These are phyloP conservation scores for Aspergillus coremiiformis DNA, from an alignment of 495 filamentous ascomycete species.

Conservation along the genomic window DNA sequence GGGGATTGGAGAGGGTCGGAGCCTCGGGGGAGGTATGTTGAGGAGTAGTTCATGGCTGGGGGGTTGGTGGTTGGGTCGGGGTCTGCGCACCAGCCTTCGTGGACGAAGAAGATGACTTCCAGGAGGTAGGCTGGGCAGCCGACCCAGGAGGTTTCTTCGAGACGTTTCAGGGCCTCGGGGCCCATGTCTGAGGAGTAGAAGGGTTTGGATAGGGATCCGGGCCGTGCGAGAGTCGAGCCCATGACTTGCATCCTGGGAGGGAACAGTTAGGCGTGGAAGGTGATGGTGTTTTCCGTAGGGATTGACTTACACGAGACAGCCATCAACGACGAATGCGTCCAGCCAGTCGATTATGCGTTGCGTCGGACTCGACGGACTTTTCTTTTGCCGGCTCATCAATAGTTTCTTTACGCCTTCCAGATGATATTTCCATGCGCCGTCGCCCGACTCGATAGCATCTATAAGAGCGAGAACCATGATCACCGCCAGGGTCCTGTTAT, in stretches of 20 bases:
- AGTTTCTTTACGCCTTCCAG: constrained; percentile 43
- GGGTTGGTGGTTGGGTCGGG: constrained; percentile 19
- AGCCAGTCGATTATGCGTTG: constrained; percentile 30
- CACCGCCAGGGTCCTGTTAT: constrained; percentile 34
- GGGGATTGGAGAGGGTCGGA: constrained; percentile 28
- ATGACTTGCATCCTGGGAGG: constrained; percentile 37
- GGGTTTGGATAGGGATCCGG: constrained; percentile 37
- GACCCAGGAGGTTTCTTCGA: constrained; percentile 43
- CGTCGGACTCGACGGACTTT: constrained; percentile 1
- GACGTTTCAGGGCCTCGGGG: constrained; percentile 34
- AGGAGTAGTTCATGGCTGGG: constrained; percentile 26
- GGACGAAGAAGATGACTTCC: constrained; percentile 42
- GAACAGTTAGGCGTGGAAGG: neutral
- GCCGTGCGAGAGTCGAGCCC: constrained; percentile 41
- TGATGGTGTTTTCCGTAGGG: neutral
- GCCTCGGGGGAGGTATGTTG: constrained; percentile 18
- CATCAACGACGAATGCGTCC: constrained; percentile 37
- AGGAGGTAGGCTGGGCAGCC: constrained; percentile 43
- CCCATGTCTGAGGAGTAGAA: constrained; percentile 38
- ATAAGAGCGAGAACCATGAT: constrained; percentile 39
- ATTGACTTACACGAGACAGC: constrained; percentile 33
- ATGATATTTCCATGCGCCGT: constrained; percentile 41
- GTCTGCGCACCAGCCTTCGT: constrained; percentile 36
- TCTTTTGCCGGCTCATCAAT: constrained; percentile 18
- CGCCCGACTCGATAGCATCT: constrained; percentile 40